Base-by-base conservation (phyloP, 1,139 yeast genomes). In the Taphrina sp. region DNA sequence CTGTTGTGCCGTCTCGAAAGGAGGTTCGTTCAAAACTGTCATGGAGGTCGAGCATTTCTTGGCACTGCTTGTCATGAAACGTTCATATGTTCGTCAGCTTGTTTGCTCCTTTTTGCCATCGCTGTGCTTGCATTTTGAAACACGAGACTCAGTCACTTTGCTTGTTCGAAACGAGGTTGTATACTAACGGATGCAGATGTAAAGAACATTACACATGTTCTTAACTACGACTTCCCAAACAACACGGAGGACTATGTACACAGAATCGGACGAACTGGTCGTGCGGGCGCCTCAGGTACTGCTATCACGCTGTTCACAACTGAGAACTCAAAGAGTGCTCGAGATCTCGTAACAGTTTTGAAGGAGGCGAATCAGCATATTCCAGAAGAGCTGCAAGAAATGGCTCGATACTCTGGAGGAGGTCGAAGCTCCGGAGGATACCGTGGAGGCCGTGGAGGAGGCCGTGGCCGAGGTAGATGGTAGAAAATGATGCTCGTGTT, bases 191-290 rank as follows among this genome's bases (percentile, higher is more conserved):
- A 24, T 22, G 34, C 56, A 89, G 97, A 92, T 75, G 98, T 92
- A 74, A 92, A 92, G 79, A 97, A 96, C 72, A 88, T 92, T 69
- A 84, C 90, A 65, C 83, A 77, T 67, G 98, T 92, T 61, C 79
- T 92, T 70, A 92, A 92, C 82, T 89, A 79, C 69, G 98, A 92
- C 72, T 90, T 90, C 89, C 97, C 98, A 68, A 89, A 89, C 74
- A 92, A 90, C 76, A 86, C 89, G 70, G 98, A 92, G 58, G 97
- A 92, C 75, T 92, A 92, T 72, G 96, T 92, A 60, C 95, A 85
- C 72, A 80, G 95, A 73, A 85, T 85, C 67, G 96, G 96, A 71
- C 88, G 98, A 83, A 90, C 97, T 62, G 98, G 98, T 72, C 88
- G 98, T 81, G 98, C 96, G 64, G 97, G 97, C 72, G 82, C 88